Evolutionary conservation across 805 yeast genomes (phyloP).

Genomic region (Candida berthetii): DNA sequence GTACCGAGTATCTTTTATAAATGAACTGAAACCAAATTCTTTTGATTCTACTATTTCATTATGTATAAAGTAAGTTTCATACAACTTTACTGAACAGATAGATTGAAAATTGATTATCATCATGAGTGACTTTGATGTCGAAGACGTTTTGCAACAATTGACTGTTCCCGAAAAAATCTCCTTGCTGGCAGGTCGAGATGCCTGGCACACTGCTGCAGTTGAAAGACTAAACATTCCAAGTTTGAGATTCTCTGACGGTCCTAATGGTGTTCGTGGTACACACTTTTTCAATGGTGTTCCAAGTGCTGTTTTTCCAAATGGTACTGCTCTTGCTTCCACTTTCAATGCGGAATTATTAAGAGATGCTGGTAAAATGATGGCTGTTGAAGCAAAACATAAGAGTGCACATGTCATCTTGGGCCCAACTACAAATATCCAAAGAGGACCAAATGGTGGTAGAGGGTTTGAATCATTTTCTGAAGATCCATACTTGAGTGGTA

Average conservation of each 20-base stretch:
- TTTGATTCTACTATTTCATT: too few species aligned
- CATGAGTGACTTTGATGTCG: slow-evolving; percentile 16
- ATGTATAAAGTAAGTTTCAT: too few species aligned
- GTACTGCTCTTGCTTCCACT: slow-evolving; percentile 54
- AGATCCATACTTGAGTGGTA: slow-evolving; percentile 48
- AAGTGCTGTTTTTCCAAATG: slow-evolving; percentile 52
- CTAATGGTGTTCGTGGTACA: slow-evolving; percentile 60
- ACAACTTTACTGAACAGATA: too few species aligned
- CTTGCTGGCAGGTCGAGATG: slow-evolving; percentile 36
- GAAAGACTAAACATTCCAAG: slow-evolving; percentile 36
- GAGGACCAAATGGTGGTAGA: slow-evolving; percentile 57
- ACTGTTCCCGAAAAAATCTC: slow-evolving; percentile 20
- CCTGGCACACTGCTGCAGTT: slow-evolving; percentile 44
- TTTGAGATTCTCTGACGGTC: slow-evolving; percentile 50
- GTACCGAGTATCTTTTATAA: too few species aligned
- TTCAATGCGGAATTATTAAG: slow-evolving; percentile 43
- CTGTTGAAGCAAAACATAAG: slow-evolving; percentile 46
- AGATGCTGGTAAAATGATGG: slow-evolving; percentile 49
- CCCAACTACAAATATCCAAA: slow-evolving; percentile 46
- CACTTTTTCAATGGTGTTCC: slow-evolving; percentile 44
- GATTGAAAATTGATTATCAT: too few species aligned
- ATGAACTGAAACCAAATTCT: too few species aligned
- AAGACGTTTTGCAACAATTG: slow-evolving; percentile 17
- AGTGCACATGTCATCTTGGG: slow-evolving; percentile 45
- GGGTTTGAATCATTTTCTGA: slow-evolving; percentile 59